A percentile compares a stretch with the other conserved stretches of the same genome.
phyloP scores from a whole-genome alignment of 495 filamentous ascomycete species.

The Penicillium salamii region DNA sequence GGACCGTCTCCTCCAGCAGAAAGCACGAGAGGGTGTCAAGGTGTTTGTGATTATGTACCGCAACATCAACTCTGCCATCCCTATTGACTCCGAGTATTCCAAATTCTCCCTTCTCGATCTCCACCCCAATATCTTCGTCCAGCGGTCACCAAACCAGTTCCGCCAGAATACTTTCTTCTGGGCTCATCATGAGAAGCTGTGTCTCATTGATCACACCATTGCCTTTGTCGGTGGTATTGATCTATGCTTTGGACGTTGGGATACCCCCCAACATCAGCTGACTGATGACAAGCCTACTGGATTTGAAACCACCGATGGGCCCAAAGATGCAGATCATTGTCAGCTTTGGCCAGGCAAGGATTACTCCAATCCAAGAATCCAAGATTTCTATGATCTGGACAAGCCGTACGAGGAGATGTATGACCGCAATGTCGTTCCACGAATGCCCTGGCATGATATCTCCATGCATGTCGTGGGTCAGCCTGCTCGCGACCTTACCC shows the following conservation, averaged over 20 bases:
- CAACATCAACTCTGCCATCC: slow-evolving; percentile 96
- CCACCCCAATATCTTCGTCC: slow-evolving; percentile 93
- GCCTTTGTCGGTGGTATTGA: slow-evolving; percentile 97
- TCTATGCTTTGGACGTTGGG: slow-evolving; percentile 96
- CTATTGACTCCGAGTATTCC: slow-evolving; percentile 98
- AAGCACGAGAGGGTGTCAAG: slow-evolving; percentile 94
- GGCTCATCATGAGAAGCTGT: slow-evolving; percentile 97
- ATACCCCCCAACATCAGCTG: slow-evolving; percentile 87
- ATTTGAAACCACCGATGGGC: slow-evolving; percentile 73
- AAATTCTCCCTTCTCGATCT: slow-evolving; percentile 97
- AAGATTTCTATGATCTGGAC: slow-evolving; percentile 90
- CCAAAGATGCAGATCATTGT: slow-evolving; percentile 89
- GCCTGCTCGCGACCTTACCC: slow-evolving; percentile 87
- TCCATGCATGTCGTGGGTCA: slow-evolving; percentile 98
- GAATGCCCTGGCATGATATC: slow-evolving; percentile 99
- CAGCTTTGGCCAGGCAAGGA: slow-evolving; percentile 98
- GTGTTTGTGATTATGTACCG: slow-evolving; percentile 98
- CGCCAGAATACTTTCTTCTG: slow-evolving; percentile 99
- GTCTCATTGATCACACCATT: slow-evolving; percentile 91
- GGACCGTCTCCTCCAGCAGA: slow-evolving; percentile 89
- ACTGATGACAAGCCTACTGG: slow-evolving; percentile 93
- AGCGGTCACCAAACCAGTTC: slow-evolving; percentile 94
- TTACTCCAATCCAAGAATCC: slow-evolving; percentile 93
- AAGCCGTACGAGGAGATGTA: slow-evolving; percentile 99
- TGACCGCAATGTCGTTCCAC: slow-evolving; percentile 76